A percentile compares a stretch with the other conserved stretches of the same genome.
phyloP scores from a whole-genome alignment of 2,329 filamentous ascomycete species.

The Diaporthe helianthi region DNA sequence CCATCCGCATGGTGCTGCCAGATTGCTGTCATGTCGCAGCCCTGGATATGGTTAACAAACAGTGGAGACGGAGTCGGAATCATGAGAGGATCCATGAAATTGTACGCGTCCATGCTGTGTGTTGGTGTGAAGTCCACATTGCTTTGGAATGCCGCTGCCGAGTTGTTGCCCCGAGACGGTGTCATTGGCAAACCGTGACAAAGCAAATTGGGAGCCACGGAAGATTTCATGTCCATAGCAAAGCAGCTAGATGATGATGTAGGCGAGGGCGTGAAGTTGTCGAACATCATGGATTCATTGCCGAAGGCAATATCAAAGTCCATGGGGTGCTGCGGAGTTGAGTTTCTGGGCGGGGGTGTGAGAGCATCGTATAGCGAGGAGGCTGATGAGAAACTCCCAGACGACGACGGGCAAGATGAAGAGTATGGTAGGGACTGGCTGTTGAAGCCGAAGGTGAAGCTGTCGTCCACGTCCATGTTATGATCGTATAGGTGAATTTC shows the following conservation, averaged over 20 bases:
- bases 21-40: conserved; percentile 31
- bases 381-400: conserved; percentile 33
- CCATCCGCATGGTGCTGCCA: conserved; percentile 31
- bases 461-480: conserved; percentile 29
- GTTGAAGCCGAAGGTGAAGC: conserved; percentile 27
- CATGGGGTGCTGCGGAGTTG: conserved; percentile 31
- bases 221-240: conserved; percentile 30
- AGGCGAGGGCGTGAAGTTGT: conserved; percentile 29
- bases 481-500: conserved; percentile 13
- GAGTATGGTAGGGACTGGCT: conserved; percentile 28
- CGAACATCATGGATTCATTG: conserved; percentile 28
- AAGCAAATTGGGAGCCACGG: conserved; percentile 31
- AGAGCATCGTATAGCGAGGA: conserved; percentile 33
- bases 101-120: conserved; percentile 27
- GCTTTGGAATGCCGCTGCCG: conserved; percentile 15
- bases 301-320: conserved; percentile 26
- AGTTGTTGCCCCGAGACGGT: conserved; percentile 22
- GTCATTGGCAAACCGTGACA: conserved; percentile 30
- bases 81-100: conserved; percentile 28
- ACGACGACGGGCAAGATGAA: conserved; percentile 32
- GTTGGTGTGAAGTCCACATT: conserved; percentile 31
- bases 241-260: conserved; percentile 27
- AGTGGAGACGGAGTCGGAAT: conserved; percentile 28
- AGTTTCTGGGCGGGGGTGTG: conserved; percentile 32
- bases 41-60: conserved; percentile 20